A percentile compares a stretch with the other conserved stretches of the same genome.
Conservation (phyloP, 208 protist species). For the Leishmania arabica region DNA sequence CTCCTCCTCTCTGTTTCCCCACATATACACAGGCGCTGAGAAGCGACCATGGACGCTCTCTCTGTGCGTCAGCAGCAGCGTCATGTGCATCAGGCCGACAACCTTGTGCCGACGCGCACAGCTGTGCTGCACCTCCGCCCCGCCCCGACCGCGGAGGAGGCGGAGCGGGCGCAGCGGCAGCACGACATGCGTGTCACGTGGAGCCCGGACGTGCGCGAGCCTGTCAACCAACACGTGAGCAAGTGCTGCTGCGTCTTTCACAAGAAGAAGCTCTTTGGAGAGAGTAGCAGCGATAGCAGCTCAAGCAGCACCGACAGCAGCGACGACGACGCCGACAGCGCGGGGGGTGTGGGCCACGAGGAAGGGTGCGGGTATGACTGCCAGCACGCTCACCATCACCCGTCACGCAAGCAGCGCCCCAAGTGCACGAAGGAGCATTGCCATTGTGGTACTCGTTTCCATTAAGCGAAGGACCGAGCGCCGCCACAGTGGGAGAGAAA, state of each 20-base stretch:
- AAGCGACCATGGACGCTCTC: constrained; percentile 15
- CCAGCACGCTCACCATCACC: constrained; percentile 1
- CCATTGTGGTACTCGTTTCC: constrained; percentile 77
- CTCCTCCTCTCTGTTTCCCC: background rate
- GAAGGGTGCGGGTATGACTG: constrained; percentile 12
- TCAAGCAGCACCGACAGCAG: constrained; percentile 33
- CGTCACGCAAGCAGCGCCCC: constrained; percentile 18
- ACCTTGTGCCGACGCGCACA: constrained; percentile 27
- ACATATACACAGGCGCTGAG: background rate
- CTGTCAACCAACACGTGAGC: constrained; percentile 70
- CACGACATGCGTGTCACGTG: constrained; percentile 55
- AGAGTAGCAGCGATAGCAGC: constrained; percentile 75
- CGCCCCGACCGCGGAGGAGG: constrained; percentile 21
- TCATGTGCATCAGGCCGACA: background rate
- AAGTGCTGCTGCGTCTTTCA: constrained; percentile 92
- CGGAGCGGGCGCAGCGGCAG: constrained; percentile 20
- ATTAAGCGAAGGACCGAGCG: constrained; percentile 19
- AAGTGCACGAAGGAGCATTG: constrained; percentile 72
- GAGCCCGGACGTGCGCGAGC: constrained; percentile 52
- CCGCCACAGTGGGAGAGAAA: background rate
- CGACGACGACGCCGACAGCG: constrained; percentile 6
- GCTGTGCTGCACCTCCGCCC: constrained; percentile 36
- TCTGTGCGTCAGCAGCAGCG: constrained; percentile 13
- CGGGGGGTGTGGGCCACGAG: background rate
- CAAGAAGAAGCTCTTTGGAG: constrained; percentile 88